Base-by-base conservation (phyloP, 352 stramenopile species). In the Blastocystis hominis region DNA sequence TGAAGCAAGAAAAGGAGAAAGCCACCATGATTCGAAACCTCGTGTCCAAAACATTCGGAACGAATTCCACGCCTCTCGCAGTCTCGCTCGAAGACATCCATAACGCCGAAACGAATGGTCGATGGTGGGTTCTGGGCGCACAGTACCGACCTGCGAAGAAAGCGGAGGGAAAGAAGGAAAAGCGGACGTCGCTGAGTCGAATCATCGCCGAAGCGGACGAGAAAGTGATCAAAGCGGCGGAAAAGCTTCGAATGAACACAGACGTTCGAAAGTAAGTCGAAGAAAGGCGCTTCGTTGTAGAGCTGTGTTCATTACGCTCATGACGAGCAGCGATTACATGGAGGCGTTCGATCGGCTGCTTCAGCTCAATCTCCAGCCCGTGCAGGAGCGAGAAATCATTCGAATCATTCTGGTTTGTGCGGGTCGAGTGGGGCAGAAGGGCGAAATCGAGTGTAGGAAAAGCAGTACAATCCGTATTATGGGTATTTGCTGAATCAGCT, bases 201-300 rank as follows among this genome's bases (percentile, higher is more conserved):
- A 17, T 86, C 5, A 36, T 86, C 1, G 63, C 59, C 9, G 55
- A 68, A 10, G 59, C 59, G 20, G 76, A 86, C 42, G 53, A 50
- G 40, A 86, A 86, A 46, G 59, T 86, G 20, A 9, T 86, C 13
- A 76, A 76, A 24, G 44, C 55, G 7, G 76, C 76, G 15, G 63
- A 86, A 54, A 86, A 86, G 24, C 9, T 86, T 7, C 59, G 77
- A 46, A 86, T 86, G 76, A 86, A 86, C 40, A 86, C 76, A 44
- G 56, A 68, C 77, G 50, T 86, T 10, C 40, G 76, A 36, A 86
- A 86, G 76, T 86, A 68, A 3, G 54, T 24, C 4, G 30, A 50
- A 13, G 6, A 30, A 5, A 54, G 24, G 34, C 20, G 17, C 10
- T 42, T 55, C 7, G 3, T n/a, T 55, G n/a, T 86, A 86, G 76